phyloP scores from a whole-genome alignment of 306 rosid genomes.

The Fragaria vesca region DNA sequence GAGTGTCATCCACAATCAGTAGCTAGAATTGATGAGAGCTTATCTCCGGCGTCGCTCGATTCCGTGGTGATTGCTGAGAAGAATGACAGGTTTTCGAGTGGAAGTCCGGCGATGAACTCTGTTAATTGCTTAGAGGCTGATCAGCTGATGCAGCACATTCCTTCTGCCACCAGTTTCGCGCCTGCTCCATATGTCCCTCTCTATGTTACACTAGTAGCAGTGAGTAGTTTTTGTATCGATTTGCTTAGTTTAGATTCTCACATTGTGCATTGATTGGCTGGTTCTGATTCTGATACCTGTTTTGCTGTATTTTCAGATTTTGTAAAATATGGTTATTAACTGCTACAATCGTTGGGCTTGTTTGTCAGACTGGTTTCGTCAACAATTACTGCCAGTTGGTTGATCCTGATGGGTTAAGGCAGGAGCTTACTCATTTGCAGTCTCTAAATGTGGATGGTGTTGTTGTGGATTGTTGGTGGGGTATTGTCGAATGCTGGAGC shows the following conservation, averaged over 20 bases:
- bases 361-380: constrained; percentile 68
- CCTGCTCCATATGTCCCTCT: constrained; percentile 83
- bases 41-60: constrained; percentile 87
- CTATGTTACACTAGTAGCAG: constrained; percentile 68
- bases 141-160: constrained; percentile 86
- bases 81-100: constrained; percentile 54
- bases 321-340: constrained; percentile 12
- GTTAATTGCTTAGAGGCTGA: constrained; percentile 78
- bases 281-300: neutral
- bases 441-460: constrained; percentile 81
- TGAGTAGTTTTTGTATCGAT: constrained; percentile 35
- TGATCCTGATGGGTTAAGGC: constrained; percentile 77
- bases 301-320: constrained; percentile 12
- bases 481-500: constrained; percentile 86
- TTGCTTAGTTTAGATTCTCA: neutral
- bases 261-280: constrained; percentile 3
- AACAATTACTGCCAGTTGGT: constrained; percentile 86
- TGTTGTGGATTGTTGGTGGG: constrained; percentile 97
- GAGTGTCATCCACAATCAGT: constrained; percentile 55
- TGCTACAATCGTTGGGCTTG: constrained; percentile 20
- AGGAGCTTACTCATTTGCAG: constrained; percentile 71
- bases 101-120: constrained; percentile 63
- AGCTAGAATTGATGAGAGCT: constrained; percentile 69
- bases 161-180: constrained; percentile 54
- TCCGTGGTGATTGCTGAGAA: constrained; percentile 82